Percentiles rank a stretch among this genome's conserved stretches.
Conservation (phyloP, 2,329 filamentous ascomycete species). For the Alternaria burnsii region DNA sequence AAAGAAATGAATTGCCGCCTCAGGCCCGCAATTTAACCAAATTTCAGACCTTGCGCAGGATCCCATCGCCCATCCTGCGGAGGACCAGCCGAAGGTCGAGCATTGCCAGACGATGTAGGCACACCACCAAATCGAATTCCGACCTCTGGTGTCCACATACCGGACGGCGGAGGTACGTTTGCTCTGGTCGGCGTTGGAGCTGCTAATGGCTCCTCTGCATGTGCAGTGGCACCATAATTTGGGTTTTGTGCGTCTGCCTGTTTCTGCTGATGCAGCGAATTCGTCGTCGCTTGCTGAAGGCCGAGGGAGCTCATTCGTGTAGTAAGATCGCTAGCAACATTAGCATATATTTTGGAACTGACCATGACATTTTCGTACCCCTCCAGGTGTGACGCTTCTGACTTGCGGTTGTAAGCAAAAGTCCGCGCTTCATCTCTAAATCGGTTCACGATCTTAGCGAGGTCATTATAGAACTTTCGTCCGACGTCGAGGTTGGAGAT, state of each 20-base stretch:
- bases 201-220: conserved; percentile 65
- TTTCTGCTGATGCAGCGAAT: conserved; percentile 55
- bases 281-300: conserved; percentile 56
- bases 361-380: conserved; percentile 61
- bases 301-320: conserved; percentile 68
- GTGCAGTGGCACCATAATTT: conserved; percentile 61
- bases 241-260: conserved; percentile 64
- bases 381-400: conserved; percentile 82
- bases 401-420: conserved; percentile 81
- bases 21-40: conserved; percentile 38
- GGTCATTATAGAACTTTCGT: conserved; percentile 95
- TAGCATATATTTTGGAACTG: conserved; percentile 12
- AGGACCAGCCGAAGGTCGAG: conserved; percentile 45
- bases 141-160: conserved; percentile 81
- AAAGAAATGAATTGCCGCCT: not conserved
- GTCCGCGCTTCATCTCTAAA: conserved; percentile 82
- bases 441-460: conserved; percentile 83
- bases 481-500: conserved; percentile 90
- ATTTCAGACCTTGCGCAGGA: conserved; percentile 50
- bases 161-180: conserved; percentile 51
- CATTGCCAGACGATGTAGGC: conserved; percentile 41
- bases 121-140: conserved; percentile 77
- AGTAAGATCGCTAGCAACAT: conserved; percentile 60
- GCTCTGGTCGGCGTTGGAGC: conserved; percentile 54
- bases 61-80: conserved; percentile 52